Evolutionary conservation across 495 filamentous ascomycete genomes (phyloP), one percentile per base, ranked within the genome.

Genomic region (Alectoria sarmentosa): DNA sequence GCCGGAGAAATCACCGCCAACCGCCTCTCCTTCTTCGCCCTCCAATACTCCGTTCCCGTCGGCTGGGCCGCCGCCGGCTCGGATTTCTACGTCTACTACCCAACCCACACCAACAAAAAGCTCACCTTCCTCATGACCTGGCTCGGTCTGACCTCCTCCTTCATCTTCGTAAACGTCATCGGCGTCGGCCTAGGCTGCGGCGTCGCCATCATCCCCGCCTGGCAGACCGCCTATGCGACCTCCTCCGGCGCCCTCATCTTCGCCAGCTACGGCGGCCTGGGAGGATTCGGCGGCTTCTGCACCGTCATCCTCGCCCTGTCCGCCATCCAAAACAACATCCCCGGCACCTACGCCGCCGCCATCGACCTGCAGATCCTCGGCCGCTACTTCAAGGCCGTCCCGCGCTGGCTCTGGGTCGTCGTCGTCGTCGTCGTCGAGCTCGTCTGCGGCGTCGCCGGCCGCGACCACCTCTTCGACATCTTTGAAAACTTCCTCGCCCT

Each of bases 101-200:
- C 82, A 1, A 76, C 80, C n/a, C 72, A 75, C 44, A 78, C 79
- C 52, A 75, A 72, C 57, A 73, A 73, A 58, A 76, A 74, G 69
- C 74, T 73, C 39, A 76, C 74, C 61, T 80, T 78, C 67, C 61
- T 69, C 36, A 73, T 81, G 66, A 84, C 82, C 0, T 68, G 77
- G 2, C 65, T 79, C 38, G 85, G 85, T 6, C 69, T 82, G 17
- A 67, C 73, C 6, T 58, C 80, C 17, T 80, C 79, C 32, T 80
- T 85, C 69, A 72, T 75, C 11, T 77, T 88, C 64, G 81, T 82
- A 21, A 80, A 88, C 56, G 70, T 90, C 44, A 70, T 91, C 21
- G 89, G 88, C 11, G 80, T 86, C n/a, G 89, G 88, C 4, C 79
- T 92, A 0, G 87, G 79, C 5, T 85, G 83, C 0, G 84, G 85